These are phyloP conservation scores for Leavenworthia alabamica DNA, from an alignment of 345 rosid species.

Conservation along the genomic window DNA sequence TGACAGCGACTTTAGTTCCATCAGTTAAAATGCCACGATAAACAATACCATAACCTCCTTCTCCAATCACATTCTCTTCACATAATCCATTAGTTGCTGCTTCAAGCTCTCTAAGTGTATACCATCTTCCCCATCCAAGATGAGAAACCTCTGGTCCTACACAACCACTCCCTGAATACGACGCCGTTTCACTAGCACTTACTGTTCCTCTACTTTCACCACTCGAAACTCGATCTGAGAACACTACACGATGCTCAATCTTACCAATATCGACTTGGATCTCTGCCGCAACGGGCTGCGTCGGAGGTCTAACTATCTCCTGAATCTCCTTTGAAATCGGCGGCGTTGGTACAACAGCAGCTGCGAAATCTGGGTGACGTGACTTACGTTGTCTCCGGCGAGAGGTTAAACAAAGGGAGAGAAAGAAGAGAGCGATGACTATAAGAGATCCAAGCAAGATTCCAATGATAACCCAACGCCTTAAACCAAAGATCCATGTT, in stretches of 20 bases:
- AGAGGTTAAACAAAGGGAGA: slow-evolving; percentile 80
- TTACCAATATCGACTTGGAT: slow-evolving; percentile 87
- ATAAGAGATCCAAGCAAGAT: slow-evolving; percentile 76
- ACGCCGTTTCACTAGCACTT: slow-evolving; percentile 53
- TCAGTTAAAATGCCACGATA: slow-evolving; percentile 68
- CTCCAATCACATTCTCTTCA: slow-evolving; percentile 89
- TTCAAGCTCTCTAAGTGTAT: slow-evolving; percentile 84
- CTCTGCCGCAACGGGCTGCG: slow-evolving; percentile 54
- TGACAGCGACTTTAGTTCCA: slow-evolving; percentile 81
- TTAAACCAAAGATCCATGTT: slow-evolving; percentile 84
- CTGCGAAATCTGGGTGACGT: slow-evolving; percentile 18
- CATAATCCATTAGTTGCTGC: slow-evolving; percentile 77
- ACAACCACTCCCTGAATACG: slow-evolving; percentile 49
- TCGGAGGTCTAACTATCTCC: slow-evolving; percentile 52
- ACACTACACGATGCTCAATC: slow-evolving; percentile 84
- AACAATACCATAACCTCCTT: slow-evolving; percentile 97
- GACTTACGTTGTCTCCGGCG: slow-evolving; percentile 52
- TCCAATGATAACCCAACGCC: slow-evolving; percentile 86
- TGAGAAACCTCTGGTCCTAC: slow-evolving; percentile 93
- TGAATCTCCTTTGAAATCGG: slow-evolving; percentile 82
- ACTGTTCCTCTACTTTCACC: slow-evolving; percentile 79
- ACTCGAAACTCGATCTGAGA: slow-evolving; percentile 57
- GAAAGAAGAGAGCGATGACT: slow-evolving; percentile 72
- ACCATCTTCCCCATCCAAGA: slow-evolving; percentile 98
- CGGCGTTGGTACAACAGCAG: slow-evolving; percentile 38